A percentile compares a stretch with the other conserved stretches of the same genome.
These are phyloP conservation scores for Cornus suecica DNA, from an alignment of 148 eudicot genomes.

Conservation along the genomic window DNA sequence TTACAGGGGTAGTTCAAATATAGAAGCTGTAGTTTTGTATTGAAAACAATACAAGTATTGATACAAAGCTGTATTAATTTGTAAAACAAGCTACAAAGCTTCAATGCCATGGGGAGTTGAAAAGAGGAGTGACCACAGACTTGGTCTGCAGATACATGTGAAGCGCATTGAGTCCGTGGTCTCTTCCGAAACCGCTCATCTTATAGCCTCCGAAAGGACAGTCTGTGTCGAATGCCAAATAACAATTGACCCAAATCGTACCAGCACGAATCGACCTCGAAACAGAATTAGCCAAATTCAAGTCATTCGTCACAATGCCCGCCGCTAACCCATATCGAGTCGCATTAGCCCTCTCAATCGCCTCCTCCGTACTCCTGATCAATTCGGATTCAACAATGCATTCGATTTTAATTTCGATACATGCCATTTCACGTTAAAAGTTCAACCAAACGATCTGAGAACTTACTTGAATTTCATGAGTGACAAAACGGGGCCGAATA, in stretches of 20 bases:
- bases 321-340: conserved; percentile 74
- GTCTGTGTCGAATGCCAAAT: conserved; percentile 63
- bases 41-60: too few relatives aligned
- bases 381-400: too few relatives aligned
- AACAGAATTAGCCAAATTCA: conserved; percentile 72
- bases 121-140: conserved; percentile 66
- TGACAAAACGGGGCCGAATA: conserved; percentile 86
- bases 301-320: conserved; percentile 64
- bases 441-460: too few relatives aligned
- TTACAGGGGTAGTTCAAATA: too few relatives aligned
- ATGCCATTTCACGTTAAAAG: too few relatives aligned
- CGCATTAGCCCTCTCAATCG: conserved; percentile 61
- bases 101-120: conserved; percentile 69
- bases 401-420: too few relatives aligned
- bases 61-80: too few relatives aligned
- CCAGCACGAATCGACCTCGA: conserved; percentile 74
- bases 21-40: too few relatives aligned
- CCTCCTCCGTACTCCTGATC: conserved; percentile 67
- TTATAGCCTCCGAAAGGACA: conserved; percentile 75
- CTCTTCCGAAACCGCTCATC: conserved; percentile 83
- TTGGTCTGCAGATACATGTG: conserved; percentile 64
- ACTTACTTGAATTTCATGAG: conserved; percentile 81
- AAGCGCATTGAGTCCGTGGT: conserved; percentile 56
- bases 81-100: background rate
- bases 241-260: conserved; percentile 73